Conservation (phyloP, 73 alveolate species). For the Blepharisma japonicum region DNA sequence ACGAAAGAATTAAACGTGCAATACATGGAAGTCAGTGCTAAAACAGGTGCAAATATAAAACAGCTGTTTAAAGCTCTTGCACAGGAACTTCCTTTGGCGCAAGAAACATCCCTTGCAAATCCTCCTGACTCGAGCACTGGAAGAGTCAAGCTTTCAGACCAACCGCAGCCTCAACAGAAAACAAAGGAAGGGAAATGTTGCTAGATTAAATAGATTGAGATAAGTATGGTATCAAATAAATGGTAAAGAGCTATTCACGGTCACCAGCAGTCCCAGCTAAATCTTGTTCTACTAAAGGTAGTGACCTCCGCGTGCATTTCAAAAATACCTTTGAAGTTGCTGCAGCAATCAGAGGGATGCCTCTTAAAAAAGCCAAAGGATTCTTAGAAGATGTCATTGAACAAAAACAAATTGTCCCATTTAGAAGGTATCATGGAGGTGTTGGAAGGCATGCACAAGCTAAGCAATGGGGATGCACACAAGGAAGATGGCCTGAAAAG, state of each 20-base stretch:
- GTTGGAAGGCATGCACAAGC: slow-evolving; percentile 94
- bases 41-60: slow-evolving; percentile 61
- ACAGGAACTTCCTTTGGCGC: neutral
- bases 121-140: no score
- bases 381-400: slow-evolving; percentile 90
- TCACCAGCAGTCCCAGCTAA: slow-evolving; percentile 75
- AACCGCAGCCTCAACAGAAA: no score
- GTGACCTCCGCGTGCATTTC: slow-evolving; percentile 90
- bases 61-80: slow-evolving; percentile 47
- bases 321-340: slow-evolving; percentile 94
- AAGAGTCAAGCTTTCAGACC: no score
- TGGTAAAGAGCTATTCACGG: slow-evolving; percentile 79
- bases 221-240: slow-evolving; percentile 27
- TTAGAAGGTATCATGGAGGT: slow-evolving; percentile 82
- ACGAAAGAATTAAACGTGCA: slow-evolving; percentile 42
- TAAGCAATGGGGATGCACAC: slow-evolving; percentile 69
- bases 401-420: slow-evolving; percentile 88
- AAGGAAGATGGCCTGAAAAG: slow-evolving; percentile 96
- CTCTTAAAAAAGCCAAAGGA: slow-evolving; percentile 78
- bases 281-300: slow-evolving; percentile 81
- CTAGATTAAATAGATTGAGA: no score
- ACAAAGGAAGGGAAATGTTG: no score
- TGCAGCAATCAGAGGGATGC: slow-evolving; percentile 89
- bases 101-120: no score
- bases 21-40: slow-evolving; percentile 58